Evolutionary conservation across 495 filamentous ascomycete species (phyloP).

Genomic region (Friedmanniomyces simplex): DNA sequence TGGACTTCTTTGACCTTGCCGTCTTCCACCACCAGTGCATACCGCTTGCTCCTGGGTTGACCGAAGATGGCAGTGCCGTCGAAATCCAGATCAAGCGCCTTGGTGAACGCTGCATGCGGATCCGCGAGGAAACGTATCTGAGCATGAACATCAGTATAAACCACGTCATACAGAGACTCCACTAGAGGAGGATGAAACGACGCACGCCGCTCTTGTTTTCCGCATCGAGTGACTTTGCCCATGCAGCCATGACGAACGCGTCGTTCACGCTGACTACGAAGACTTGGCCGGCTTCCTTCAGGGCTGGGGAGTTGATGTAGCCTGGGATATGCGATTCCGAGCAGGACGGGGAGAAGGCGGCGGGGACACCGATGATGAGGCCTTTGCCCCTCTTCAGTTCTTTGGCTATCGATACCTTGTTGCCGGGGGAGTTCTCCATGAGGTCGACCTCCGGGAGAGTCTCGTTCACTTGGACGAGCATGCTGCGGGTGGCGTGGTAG

Average conservation of each 20-base stretch:
- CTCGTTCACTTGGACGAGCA: constrained; percentile 50
- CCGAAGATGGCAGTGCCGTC: constrained; percentile 80
- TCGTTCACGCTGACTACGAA: constrained; percentile 93
- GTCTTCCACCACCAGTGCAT: constrained; percentile 49
- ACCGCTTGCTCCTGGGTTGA: constrained; percentile 75
- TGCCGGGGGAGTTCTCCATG: constrained; percentile 57
- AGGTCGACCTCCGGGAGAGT: constrained; percentile 51
- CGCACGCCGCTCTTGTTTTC: constrained; percentile 60
- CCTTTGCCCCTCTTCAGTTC: constrained; percentile 62
- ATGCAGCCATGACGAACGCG: constrained; percentile 92
- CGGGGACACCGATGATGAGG: constrained; percentile 81
- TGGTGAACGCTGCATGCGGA: constrained; percentile 70
- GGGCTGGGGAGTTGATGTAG: constrained; percentile 63
- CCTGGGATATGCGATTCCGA: constrained; percentile 40
- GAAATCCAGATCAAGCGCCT: constrained; percentile 73
- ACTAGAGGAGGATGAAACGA: too few relatives aligned
- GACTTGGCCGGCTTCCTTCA: constrained; percentile 64
- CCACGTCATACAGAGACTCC: neutral
- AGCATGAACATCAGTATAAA: neutral
- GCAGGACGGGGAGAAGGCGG: constrained; percentile 50
- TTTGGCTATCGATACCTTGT: constrained; percentile 74
- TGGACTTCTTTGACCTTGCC: constrained; percentile 34
- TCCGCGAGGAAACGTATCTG: constrained; percentile 87
- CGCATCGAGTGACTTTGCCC: constrained; percentile 66
- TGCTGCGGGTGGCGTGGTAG: constrained; percentile 46